These are phyloP conservation scores for Penicillium silybi DNA, from an alignment of 495 filamentous ascomycete genomes.

Conservation along the genomic window DNA sequence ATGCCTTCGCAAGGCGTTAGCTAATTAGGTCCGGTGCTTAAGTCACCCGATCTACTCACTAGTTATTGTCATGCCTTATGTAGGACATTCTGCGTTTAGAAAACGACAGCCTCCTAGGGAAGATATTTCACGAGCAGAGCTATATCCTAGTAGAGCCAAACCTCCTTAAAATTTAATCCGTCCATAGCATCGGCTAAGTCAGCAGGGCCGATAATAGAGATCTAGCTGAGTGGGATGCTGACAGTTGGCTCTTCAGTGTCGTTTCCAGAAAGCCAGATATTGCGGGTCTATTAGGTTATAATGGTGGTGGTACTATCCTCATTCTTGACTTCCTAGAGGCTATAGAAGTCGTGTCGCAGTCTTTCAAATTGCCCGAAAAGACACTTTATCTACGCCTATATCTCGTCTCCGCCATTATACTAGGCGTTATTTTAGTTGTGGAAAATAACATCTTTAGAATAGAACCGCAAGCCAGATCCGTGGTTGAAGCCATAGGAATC, in stretches of 20 bases:
- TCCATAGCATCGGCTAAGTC: neutral
- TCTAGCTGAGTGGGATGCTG: slow-evolving; percentile 7
- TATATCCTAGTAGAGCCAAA: slow-evolving; percentile 13
- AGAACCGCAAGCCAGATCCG: slow-evolving; percentile 7
- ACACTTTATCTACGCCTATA: too few species aligned
- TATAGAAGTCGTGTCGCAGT: slow-evolving; percentile 1
- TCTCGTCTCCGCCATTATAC: too few species aligned
- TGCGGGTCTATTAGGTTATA: neutral
- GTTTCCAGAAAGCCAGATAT: slow-evolving; percentile 7
- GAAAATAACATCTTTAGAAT: slow-evolving; percentile 10
- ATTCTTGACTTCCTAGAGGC: neutral
- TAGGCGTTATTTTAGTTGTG: slow-evolving; percentile 2
- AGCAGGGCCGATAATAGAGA: slow-evolving; percentile 5
- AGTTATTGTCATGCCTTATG: too few species aligned
- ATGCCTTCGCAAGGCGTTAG: too few species aligned
- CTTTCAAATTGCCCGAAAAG: neutral
- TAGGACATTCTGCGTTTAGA: slow-evolving; percentile 5
- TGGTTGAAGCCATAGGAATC: slow-evolving; percentile 10
- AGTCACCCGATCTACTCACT: too few species aligned
- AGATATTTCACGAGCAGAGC: slow-evolving; percentile 4
- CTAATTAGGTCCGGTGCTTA: too few species aligned
- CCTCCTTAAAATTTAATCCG: slow-evolving; percentile 7
- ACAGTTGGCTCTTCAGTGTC: slow-evolving; percentile 2
- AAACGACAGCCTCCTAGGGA: slow-evolving; percentile 8
- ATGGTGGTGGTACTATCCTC: slow-evolving; percentile 2